Percentiles rank a stretch among this genome's conserved stretches.
phyloP scores from a whole-genome alignment of 2,329 filamentous ascomycete species.

The Verticillium alfalfae region DNA sequence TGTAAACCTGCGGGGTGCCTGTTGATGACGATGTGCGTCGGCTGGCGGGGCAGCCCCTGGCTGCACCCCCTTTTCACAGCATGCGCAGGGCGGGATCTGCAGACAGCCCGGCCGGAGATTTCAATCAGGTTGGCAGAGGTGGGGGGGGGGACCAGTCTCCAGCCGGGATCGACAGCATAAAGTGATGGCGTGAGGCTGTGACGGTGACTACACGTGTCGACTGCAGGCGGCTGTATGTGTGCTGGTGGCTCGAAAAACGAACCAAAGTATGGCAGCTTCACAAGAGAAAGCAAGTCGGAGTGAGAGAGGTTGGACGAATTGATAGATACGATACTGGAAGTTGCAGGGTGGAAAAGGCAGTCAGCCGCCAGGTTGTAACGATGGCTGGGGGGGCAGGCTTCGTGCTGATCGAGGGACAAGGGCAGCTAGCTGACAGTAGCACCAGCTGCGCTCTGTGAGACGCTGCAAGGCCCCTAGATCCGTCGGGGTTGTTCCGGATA shows the following conservation, averaged over 20 bases:
- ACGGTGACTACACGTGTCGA: neutral
- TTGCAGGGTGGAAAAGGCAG: neutral
- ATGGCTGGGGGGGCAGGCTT: too few species aligned
- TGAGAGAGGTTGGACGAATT: neutral
- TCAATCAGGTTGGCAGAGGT: neutral
- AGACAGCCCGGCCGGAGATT: neutral
- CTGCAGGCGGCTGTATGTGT: neutral
- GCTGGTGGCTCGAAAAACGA: neutral
- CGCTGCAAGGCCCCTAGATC: too few species aligned
- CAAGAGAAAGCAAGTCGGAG: neutral
- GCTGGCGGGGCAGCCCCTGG: neutral
- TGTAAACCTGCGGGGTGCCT: neutral
- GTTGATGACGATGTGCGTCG: neutral
- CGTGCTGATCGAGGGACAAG: too few species aligned
- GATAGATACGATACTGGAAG: neutral
- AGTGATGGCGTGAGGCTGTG: neutral
- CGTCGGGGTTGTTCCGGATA: too few species aligned
- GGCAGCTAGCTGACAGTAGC: too few species aligned
- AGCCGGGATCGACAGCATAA: neutral
- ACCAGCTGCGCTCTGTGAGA: too few species aligned
- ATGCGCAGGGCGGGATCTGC: neutral
- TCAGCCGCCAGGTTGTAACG: too few species aligned
- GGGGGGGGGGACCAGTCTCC: neutral
- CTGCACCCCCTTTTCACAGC: neutral
- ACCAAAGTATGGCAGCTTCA: neutral